Base-by-base conservation (phyloP, 495 filamentous ascomycete species). In the Hypomontagnella monticulosa region DNA sequence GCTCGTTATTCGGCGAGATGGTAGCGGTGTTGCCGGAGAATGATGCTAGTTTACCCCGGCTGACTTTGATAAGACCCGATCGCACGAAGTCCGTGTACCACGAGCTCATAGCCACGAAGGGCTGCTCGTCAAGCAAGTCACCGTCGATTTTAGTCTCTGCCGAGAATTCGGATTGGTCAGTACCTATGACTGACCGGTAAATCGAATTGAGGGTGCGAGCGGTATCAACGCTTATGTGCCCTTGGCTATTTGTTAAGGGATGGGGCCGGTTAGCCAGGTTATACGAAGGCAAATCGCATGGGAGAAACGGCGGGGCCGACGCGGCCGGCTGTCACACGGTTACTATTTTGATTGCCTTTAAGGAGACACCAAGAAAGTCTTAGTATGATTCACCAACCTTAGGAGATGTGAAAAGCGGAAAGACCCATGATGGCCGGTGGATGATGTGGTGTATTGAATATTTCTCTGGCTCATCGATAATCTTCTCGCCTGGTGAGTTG, bases 251-350 rank as follows among this genome's bases (percentile, higher is more conserved):
- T 15, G 76, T 73, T n/a, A 91, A 72, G n/a, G 78, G 78, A 0
- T 78, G 74, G 2, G 86, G 84, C 19, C 90, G 81, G 36, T 85
- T 83, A 14, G 78, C 73, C 5, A 91, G 74, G 61, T 96, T 90
- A 70, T 91, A 93, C 23, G 93, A 83, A 19, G 80, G 77, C 19
- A 95, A 74, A 72, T 97, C 93, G n/a, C 92, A 70, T 0, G 93
- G 93, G 0, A 93, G 69, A 60, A 96, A 93, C 0, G 81, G 79
- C 0, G 85, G 79, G 0, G 81, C 76, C 1, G 76, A 71, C 4
- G 78, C 75, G n/a, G 71, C 60, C 15, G 79, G 76, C 79, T 82
- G 43, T 50, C 62, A 48, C 41, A 14, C 16, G 19, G 43, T 71
- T 37, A 69, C 6, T 52, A 15, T 43, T 37, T 27, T 12, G 4